Conservation (phyloP, 2,329 filamentous ascomycete genomes). For the Botryotinia convoluta region DNA sequence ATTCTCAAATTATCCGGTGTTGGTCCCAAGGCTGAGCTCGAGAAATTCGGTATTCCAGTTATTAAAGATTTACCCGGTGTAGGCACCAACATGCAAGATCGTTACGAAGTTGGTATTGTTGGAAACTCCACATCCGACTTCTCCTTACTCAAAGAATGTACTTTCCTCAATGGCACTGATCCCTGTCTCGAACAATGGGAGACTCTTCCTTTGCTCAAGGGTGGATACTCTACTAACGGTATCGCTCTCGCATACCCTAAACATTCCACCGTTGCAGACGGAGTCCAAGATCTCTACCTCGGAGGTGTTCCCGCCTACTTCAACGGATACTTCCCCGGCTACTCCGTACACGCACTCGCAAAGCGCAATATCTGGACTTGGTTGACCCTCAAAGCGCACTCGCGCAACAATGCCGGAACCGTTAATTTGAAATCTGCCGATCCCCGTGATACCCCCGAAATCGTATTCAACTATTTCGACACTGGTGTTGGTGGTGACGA, state of each 20-base stretch:
- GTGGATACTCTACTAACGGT: conserved; percentile 48
- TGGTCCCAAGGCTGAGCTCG: conserved; percentile 42
- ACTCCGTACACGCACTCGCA: conserved; percentile 44
- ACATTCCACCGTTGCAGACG: conserved; percentile 24
- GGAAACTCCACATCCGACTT: conserved; percentile 41
- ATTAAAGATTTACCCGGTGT: conserved; percentile 60
- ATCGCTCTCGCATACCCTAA: conserved; percentile 37
- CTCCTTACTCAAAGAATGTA: conserved; percentile 40
- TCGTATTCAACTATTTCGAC: conserved; percentile 59
- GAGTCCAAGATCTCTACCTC: conserved; percentile 25
- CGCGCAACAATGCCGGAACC: conserved; percentile 58
- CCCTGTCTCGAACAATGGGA: conserved; percentile 40
- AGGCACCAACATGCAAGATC: conserved; percentile 58
- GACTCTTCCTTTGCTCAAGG: conserved; percentile 14
- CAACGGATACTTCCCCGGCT: conserved; percentile 39
- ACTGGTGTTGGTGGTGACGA: conserved; percentile 14
- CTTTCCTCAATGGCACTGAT: conserved; percentile 38
- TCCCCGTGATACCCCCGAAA: conserved; percentile 61
- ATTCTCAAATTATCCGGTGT: conserved; percentile 48
- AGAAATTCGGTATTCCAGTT: conserved; percentile 47
- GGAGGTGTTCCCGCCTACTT: conserved; percentile 23
- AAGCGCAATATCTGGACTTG: conserved; percentile 29
- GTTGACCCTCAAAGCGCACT: conserved; percentile 51
- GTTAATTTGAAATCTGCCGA: conserved; percentile 60
- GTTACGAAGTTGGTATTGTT: conserved; percentile 47